Base-by-base conservation (phyloP, 352 stramenopile species). In the Pythium phragmiticola region DNA sequence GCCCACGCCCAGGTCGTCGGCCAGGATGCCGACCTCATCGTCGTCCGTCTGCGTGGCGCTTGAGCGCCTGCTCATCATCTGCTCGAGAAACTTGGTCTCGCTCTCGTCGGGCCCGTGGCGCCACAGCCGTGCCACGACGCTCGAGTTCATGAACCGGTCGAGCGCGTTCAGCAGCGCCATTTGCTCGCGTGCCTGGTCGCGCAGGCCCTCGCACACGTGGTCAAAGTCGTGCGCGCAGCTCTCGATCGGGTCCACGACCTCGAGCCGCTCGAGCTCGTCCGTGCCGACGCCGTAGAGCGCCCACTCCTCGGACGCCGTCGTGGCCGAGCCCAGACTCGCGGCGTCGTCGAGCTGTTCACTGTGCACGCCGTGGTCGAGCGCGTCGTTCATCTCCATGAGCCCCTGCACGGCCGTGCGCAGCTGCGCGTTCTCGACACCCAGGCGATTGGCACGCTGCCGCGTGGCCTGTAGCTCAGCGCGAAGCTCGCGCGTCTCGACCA, bases 101-200 rank as follows among this genome's bases (percentile, higher is more conserved):
- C 80, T 69, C 37, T 82, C 73, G 13, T 68, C 75, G 8, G 82
- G 81, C 2, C 81, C 80, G 54, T 88, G 84, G 39, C 81, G 75
- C 82, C 82, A 91, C 17, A 91, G 76, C 42, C 89, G 69, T 16
- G 76, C 73, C 4, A 89, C 78, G 0, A 84, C 76, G 42, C 69
- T 82, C 21, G 80, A 88, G 60, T 89, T 84, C 63, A 89, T 84
- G 63, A 86, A 89, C 21, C 80, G 73, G 33, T 91, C 82, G 58
- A 89, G 70, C 37, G 80, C 68, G 57, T 87, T 87, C 4, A 91
- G 55, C 9, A 80, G 51, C 2, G 49, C 46, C 19, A 82, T 57
- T 52, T 82, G 80, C 3, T 72, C 57, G 11, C 68, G 67, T 43
- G 84, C 80, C 14, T 75, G 68, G 1, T 76, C 59, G 5, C 74